These are phyloP conservation scores for Pseudogymnoascus sp. DNA, from an alignment of 2,329 filamentous ascomycete genomes.

Conservation along the genomic window DNA sequence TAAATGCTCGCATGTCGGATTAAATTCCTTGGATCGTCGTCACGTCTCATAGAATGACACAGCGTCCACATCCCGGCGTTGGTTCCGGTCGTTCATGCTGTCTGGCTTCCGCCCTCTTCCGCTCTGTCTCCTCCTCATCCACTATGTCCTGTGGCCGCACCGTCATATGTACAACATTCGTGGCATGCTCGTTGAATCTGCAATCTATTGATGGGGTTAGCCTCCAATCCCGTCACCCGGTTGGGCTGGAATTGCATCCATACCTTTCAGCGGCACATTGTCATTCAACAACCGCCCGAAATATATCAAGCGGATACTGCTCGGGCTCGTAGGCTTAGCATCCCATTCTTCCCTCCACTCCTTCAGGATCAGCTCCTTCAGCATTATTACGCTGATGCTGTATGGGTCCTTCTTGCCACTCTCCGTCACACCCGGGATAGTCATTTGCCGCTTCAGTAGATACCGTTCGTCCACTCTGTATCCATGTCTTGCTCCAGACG, in stretches of 20 bases:
- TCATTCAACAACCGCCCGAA: slow-evolving; percentile 89
- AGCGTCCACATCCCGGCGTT: slow-evolving; percentile 50
- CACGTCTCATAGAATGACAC: slow-evolving; percentile 48
- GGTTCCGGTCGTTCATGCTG: slow-evolving; percentile 44
- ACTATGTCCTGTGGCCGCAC: slow-evolving; percentile 77
- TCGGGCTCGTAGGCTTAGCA: slow-evolving; percentile 72
- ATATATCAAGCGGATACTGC: slow-evolving; percentile 81
- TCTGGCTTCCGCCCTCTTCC: slow-evolving; percentile 21
- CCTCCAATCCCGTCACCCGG: background rate
- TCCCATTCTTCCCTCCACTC: slow-evolving; percentile 96
- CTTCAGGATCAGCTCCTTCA: slow-evolving; percentile 87
- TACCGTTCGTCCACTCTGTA: slow-evolving; percentile 88
- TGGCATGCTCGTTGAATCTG: slow-evolving; percentile 62
- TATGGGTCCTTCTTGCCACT: slow-evolving; percentile 64
- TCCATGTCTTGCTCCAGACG: slow-evolving; percentile 73
- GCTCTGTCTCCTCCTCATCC: slow-evolving; percentile 52
- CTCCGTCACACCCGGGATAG: slow-evolving; percentile 56
- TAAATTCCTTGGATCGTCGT: background rate
- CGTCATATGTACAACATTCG: slow-evolving; percentile 92
- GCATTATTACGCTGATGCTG: slow-evolving; percentile 83
- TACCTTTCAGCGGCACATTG: slow-evolving; percentile 77
- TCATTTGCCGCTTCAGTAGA: slow-evolving; percentile 69
- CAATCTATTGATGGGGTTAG: slow-evolving; percentile 49
- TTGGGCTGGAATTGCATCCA: slow-evolving; percentile 23
- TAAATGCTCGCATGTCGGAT: slow-evolving; percentile 4